These are phyloP conservation scores for Excoecaria cochinchinensis DNA, from an alignment of 345 rosid species.

Conservation along the genomic window DNA sequence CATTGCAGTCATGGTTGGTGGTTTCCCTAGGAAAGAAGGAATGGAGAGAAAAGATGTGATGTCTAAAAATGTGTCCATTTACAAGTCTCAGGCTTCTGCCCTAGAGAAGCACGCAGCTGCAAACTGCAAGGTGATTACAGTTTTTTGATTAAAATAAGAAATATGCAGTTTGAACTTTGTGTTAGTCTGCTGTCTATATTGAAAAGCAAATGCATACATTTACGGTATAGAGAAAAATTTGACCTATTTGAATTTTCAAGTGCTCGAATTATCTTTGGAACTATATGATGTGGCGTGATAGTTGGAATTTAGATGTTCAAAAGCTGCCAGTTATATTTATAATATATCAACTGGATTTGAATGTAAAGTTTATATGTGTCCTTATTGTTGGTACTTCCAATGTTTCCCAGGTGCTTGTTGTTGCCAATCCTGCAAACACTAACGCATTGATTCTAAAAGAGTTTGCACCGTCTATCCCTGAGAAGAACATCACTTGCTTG, in stretches of 20 bases:
- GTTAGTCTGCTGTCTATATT: background rate
- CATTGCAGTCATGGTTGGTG: conserved; percentile 98
- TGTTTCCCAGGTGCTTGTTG: conserved; percentile 79
- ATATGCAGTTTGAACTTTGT: background rate
- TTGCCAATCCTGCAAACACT: conserved; percentile 98
- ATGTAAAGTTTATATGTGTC: background rate
- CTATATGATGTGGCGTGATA: background rate
- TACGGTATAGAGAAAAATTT: background rate
- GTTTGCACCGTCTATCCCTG: conserved; percentile 94
- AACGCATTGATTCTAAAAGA: conserved; percentile 97
- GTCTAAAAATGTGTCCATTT: conserved; percentile 93
- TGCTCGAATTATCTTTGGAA: background rate
- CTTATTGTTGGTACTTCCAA: background rate
- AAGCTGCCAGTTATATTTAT: background rate
- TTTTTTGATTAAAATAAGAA: background rate
- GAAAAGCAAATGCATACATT: background rate
- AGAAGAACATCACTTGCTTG: conserved; percentile 88
- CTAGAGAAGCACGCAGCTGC: conserved; percentile 89
- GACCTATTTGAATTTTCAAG: background rate
- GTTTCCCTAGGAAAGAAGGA: conserved; percentile 98
- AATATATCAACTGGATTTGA: background rate
- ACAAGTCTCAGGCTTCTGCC: conserved; percentile 97
- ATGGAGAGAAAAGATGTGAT: conserved; percentile 99
- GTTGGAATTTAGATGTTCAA: background rate
- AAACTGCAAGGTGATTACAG: conserved; percentile 80